Percentiles rank a stretch among this genome's conserved stretches.
Conservation (phyloP, 805 yeast genomes). For the Ogataea glucozyma region DNA sequence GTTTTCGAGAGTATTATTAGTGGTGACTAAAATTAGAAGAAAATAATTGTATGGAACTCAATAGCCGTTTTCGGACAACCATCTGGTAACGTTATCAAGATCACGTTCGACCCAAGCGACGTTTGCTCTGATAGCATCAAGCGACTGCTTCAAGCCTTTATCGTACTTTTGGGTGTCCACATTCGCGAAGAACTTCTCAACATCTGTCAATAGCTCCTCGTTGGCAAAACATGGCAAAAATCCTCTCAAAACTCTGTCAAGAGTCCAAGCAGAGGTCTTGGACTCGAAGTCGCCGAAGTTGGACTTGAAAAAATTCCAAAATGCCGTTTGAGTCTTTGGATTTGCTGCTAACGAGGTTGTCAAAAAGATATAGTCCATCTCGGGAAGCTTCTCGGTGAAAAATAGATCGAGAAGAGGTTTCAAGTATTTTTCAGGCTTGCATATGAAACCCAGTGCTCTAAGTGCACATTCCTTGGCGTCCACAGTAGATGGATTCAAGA, state of each 20-base stretch:
- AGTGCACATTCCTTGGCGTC: conserved; percentile 62
- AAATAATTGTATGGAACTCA: conserved; percentile 2
- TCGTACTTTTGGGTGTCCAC: conserved; percentile 57
- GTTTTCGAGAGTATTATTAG: conserved; percentile 14
- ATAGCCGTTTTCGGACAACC: conserved; percentile 38
- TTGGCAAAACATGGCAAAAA: conserved; percentile 39
- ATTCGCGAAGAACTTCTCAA: conserved; percentile 44
- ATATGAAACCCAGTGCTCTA: conserved; percentile 51
- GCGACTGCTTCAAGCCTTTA: conserved; percentile 53
- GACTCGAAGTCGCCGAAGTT: conserved; percentile 48
- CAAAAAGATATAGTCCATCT: conserved; percentile 60
- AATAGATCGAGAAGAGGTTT: conserved; percentile 42
- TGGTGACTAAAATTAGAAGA: conserved; percentile 2
- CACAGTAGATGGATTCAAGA: conserved; percentile 49
- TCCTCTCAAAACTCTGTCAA: conserved; percentile 37
- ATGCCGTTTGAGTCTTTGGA: conserved; percentile 40
- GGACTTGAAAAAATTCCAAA: conserved; percentile 51
- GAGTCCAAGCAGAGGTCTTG: conserved; percentile 40
- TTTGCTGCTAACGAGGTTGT: conserved; percentile 50
- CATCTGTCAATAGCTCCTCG: conserved; percentile 37
- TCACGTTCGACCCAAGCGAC: conserved; percentile 54
- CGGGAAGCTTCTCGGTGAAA: conserved; percentile 47
- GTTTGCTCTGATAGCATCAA: conserved; percentile 54
- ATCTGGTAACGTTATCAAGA: conserved; percentile 39
- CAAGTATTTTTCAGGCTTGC: conserved; percentile 37